phyloP scores from a whole-genome alignment of 2,329 filamentous ascomycete species.

The Lecanicillium sp. region DNA sequence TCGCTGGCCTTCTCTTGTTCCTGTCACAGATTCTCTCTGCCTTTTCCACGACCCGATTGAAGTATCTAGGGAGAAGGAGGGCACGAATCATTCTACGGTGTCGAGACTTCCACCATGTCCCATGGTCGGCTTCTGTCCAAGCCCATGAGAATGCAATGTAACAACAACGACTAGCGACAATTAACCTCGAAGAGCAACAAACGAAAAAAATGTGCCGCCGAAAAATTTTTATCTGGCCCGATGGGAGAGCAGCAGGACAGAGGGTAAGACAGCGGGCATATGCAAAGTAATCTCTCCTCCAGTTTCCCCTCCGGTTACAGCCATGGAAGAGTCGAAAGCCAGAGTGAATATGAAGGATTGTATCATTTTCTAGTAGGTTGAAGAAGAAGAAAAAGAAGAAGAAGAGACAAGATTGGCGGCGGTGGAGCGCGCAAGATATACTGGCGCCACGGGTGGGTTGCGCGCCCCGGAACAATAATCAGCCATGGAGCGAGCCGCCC shows the following conservation, averaged over 20 bases:
- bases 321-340: conserved; percentile 45
- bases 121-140: too few species aligned
- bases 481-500: too few species aligned
- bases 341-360: conserved; percentile 64
- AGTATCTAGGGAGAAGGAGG: too few species aligned
- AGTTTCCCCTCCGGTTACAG: conserved; percentile 61
- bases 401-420: conserved; percentile 5
- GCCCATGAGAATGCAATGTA: too few species aligned
- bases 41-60: too few species aligned
- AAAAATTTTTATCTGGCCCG: conserved; percentile 26
- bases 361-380: conserved; percentile 36
- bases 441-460: neutral
- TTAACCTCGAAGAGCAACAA: neutral
- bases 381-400: conserved; percentile 16
- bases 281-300: conserved; percentile 51
- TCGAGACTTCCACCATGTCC: too few species aligned
- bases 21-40: too few species aligned
- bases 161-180: too few species aligned
- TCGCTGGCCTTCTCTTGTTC: too few species aligned
- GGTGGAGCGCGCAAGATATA: conserved; percentile 1
- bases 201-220: conserved; percentile 23
- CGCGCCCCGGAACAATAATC: conserved; percentile 17
- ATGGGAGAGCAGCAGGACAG: conserved; percentile 31
- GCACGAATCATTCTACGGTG: too few species aligned
- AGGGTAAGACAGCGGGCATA: conserved; percentile 39